Conservation (phyloP, 163 green algal genomes). For the Chlorella variabilis region DNA sequence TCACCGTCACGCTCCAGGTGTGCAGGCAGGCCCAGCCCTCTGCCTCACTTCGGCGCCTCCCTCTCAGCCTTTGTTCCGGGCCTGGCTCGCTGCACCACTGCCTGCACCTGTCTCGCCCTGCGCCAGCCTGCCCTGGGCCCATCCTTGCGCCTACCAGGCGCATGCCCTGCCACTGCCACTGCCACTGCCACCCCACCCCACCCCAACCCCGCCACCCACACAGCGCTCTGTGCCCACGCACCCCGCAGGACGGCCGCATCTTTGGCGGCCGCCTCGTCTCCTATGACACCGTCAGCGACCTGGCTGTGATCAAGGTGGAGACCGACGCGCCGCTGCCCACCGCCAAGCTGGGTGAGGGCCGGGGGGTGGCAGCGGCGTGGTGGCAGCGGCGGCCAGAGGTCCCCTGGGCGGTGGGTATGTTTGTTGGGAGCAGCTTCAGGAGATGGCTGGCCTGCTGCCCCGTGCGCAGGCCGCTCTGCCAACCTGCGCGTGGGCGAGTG, state of each 20-base stretch:
- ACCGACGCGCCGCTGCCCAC: slow-evolving; percentile 49
- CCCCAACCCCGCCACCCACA: too few species aligned
- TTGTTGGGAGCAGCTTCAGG: background rate
- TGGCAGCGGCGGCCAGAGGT: slow-evolving; percentile 12
- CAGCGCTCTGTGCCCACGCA: too few species aligned
- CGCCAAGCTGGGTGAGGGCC: slow-evolving; percentile 54
- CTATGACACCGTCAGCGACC: slow-evolving; percentile 69
- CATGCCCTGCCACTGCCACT: too few species aligned
- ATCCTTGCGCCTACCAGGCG: too few species aligned
- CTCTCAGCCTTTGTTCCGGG: too few species aligned
- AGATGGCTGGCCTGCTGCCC: too few species aligned
- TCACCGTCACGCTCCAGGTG: slow-evolving; percentile 62
- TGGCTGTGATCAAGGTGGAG: slow-evolving; percentile 72
- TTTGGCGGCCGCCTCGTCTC: slow-evolving; percentile 69
- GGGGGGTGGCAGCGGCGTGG: slow-evolving; percentile 5
- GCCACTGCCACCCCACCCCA: too few species aligned
- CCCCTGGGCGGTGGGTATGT: too few species aligned
- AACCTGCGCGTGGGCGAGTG: slow-evolving; percentile 81
- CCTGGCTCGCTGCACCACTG: background rate
- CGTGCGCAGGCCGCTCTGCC: slow-evolving; percentile 47
- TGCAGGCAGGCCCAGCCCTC: background rate
- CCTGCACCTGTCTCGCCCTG: background rate
- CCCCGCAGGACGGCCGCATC: slow-evolving; percentile 70
- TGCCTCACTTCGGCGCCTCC: too few species aligned
- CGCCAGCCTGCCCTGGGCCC: too few species aligned